These are phyloP conservation scores for Stellera chamaejasme DNA, from an alignment of 345 rosid species.

Conservation along the genomic window DNA sequence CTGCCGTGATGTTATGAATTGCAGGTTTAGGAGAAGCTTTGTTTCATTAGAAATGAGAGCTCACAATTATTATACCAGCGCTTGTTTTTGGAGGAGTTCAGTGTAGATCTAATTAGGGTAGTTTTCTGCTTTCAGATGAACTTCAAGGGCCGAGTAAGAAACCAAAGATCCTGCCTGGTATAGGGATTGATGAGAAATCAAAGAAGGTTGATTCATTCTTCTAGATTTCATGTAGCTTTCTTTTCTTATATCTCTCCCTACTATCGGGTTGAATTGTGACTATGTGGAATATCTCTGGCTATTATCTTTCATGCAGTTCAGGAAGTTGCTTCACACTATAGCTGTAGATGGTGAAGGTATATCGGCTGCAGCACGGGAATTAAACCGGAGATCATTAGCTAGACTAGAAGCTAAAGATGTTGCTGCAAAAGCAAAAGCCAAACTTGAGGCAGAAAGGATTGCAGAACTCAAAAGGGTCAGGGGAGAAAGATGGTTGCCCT, in stretches of 20 bases:
- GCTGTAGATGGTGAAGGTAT: slow-evolving; percentile 63
- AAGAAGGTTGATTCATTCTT: slow-evolving; percentile 45
- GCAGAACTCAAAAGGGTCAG: slow-evolving; percentile 59
- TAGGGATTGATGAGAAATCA: slow-evolving; percentile 41
- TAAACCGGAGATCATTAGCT: slow-evolving; percentile 40
- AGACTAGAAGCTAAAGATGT: slow-evolving; percentile 59
- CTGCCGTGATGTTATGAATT: background rate
- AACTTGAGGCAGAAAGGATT: slow-evolving; percentile 71
- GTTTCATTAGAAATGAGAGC: background rate
- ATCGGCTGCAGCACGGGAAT: slow-evolving; percentile 48
- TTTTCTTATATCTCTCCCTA: background rate
- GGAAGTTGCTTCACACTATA: slow-evolving; percentile 34
- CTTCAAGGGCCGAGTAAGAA: slow-evolving; percentile 54
- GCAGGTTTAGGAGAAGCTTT: too few relatives aligned
- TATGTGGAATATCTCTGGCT: background rate
- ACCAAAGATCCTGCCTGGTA: slow-evolving; percentile 65
- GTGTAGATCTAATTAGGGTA: slow-evolving; percentile 10
- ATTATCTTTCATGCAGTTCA: slow-evolving; percentile 39
- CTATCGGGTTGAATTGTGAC: background rate
- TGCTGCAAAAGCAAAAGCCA: slow-evolving; percentile 62
- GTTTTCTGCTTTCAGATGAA: slow-evolving; percentile 39
- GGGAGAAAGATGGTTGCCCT: slow-evolving; percentile 87
- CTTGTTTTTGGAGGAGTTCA: background rate
- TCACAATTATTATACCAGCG: slow-evolving; percentile 5
- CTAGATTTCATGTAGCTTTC: background rate